These are phyloP conservation scores for Claviceps maximensis DNA, from an alignment of 2,329 filamentous ascomycete species.

Conservation along the genomic window DNA sequence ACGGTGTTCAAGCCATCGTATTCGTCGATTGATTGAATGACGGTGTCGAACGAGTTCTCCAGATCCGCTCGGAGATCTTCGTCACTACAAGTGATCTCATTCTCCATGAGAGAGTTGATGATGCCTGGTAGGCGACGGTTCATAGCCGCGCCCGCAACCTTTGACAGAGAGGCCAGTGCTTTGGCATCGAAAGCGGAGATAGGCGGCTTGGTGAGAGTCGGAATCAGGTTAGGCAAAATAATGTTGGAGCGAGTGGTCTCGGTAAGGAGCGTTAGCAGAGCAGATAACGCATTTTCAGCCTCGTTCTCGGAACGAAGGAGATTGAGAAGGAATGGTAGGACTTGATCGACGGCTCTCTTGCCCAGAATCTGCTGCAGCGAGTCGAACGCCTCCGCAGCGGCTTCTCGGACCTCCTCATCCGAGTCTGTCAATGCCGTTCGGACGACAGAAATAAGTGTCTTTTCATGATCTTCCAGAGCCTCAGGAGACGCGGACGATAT, in stretches of 20 bases:
- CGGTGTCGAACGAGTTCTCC: conserved; percentile 70
- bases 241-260: conserved; percentile 90
- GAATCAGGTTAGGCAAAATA: conserved; percentile 90
- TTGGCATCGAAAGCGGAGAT: conserved; percentile 92
- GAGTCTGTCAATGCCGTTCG: conserved; percentile 84
- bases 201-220: conserved; percentile 77
- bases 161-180: conserved; percentile 81
- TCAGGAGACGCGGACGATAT: conserved; percentile 82
- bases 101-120: conserved; percentile 88
- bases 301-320: conserved; percentile 76
- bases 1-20: conserved; percentile 89
- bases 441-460: conserved; percentile 87
- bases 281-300: conserved; percentile 83
- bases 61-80: conserved; percentile 62
- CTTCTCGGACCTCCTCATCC: conserved; percentile 81
- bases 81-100: conserved; percentile 66
- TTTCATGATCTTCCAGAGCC: conserved; percentile 85
- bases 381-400: conserved; percentile 94
- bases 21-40: conserved; percentile 87
- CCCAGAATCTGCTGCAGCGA: conserved; percentile 85
- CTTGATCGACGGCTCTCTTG: conserved; percentile 89
- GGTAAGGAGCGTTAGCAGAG: conserved; percentile 84
- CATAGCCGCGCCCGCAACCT: conserved; percentile 84
- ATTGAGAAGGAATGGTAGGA: conserved; percentile 81
- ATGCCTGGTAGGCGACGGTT: conserved; percentile 80